phyloP scores from a whole-genome alignment of 257 asterid genomes.

The Nicotiana tabacum region DNA sequence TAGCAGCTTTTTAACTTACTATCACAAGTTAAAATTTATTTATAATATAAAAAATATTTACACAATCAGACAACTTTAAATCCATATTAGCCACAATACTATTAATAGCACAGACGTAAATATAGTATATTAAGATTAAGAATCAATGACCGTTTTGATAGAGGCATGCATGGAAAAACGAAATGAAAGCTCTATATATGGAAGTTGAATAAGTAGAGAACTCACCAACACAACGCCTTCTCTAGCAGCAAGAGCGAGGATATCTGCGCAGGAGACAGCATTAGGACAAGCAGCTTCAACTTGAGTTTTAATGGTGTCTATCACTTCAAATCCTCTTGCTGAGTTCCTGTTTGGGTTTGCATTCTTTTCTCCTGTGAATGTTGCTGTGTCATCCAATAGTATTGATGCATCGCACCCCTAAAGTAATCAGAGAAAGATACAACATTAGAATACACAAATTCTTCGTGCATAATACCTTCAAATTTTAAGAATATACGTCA shows the following conservation, averaged over 20 bases:
- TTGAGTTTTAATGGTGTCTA: constrained; percentile 38
- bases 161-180: not conserved
- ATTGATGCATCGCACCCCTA: constrained; percentile 49
- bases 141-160: no score
- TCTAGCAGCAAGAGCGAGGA: constrained; percentile 49
- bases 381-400: constrained; percentile 36
- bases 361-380: constrained; percentile 39
- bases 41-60: no score
- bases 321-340: constrained; percentile 37
- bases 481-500: no score
- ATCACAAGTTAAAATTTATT: no score
- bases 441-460: not conserved
- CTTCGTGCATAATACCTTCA: not conserved
- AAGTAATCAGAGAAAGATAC: not conserved
- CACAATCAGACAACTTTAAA: no score
- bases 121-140: not conserved
- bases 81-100: no score
- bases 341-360: constrained; percentile 39
- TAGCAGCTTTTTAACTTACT: no score
- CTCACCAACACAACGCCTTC: constrained; percentile 40
- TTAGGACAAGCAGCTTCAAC: constrained; percentile 45
- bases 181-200: not conserved
- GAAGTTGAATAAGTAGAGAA: not conserved
- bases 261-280: constrained; percentile 46
- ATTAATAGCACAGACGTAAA: not conserved